Percentiles rank a stretch among this genome's conserved stretches.
These are phyloP conservation scores for Candida nanaspora DNA, from an alignment of 805 yeast species.

Conservation along the genomic window DNA sequence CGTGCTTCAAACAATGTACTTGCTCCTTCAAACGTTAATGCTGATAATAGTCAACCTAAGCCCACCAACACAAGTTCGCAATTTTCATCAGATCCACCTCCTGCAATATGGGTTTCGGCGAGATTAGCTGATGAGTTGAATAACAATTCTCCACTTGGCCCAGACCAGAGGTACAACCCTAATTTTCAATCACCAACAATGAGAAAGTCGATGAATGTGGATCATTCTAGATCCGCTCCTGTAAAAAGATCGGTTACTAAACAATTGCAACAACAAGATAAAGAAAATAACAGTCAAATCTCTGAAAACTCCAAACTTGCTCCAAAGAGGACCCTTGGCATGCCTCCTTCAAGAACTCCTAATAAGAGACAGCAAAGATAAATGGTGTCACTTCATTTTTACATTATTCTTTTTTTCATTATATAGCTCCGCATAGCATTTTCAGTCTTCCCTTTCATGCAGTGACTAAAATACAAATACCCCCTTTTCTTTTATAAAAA, in stretches of 20 bases:
- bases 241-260: slow-evolving; percentile 32
- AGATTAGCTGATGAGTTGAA: slow-evolving; percentile 54
- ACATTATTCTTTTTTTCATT: not conserved
- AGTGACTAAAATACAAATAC: too few species aligned
- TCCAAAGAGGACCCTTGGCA: not conserved
- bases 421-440: too few species aligned
- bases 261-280: slow-evolving; percentile 6
- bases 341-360: not conserved
- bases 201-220: slow-evolving; percentile 43
- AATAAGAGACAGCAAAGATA: not conserved
- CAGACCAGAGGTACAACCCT: slow-evolving; percentile 43
- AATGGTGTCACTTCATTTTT: too few species aligned
- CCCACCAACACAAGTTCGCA: not conserved
- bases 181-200: slow-evolving; percentile 50
- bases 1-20: too few species aligned
- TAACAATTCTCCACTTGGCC: slow-evolving; percentile 30
- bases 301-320: not conserved
- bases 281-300: not conserved
- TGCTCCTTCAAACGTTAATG: too few species aligned
- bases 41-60: too few species aligned
- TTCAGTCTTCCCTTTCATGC: too few species aligned
- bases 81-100: not conserved
- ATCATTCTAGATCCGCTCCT: slow-evolving; percentile 63
- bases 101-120: slow-evolving; percentile 35
- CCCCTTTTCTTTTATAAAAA: too few species aligned